Evolutionary conservation across 208 protist species (phyloP), one percentile per base, ranked within the genome.

Genomic region (Crithidia bombi): DNA sequence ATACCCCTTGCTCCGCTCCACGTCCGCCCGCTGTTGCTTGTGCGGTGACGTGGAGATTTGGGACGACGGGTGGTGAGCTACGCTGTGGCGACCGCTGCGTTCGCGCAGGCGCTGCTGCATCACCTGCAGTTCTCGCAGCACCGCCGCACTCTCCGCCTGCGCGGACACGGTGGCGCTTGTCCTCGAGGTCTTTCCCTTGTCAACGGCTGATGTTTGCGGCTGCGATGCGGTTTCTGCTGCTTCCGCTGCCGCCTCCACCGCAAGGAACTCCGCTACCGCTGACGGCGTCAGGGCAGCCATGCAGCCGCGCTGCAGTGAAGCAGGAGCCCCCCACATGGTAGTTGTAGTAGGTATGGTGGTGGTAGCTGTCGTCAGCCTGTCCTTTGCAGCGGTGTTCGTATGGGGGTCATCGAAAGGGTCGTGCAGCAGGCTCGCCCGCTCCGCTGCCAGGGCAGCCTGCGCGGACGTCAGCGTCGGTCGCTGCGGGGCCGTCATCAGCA

Each of bases 81-180:
- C 35, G 55, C 5, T 30, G 41, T 49, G 38, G 12, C 62, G 38
- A 26, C 35, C 12, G 11, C 14, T 62, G 15, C 17, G 57, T 17
- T 6, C 12, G 14, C 51, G 70, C 41, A 75, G 43, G 7, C 62
- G 61, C 15, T 41, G 52, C 46, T 69, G 61, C 54, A 77, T 49
- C 21, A 15, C 57, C 43, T 65, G 30, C n/a, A 77, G 49, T 19
- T 69, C 71, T 15, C 23, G 62, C 43, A 77, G 30, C 30, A 77
- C 71, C 17, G 64, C 62, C 10, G 71, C 49, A 41, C 71, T 77
- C 26, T 77, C 71, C 1, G 71, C 70, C 41, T 23, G 50, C 9
- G 59, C 44, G 5, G 58, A 62, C 4, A 25, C 12, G 19, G 54
- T 5, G 15, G 54, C 19, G 44, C 15, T 50, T 6, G 17, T 50